Base-by-base conservation (phyloP, 768 basidiomycete species). In the Amanita rimosa region DNA sequence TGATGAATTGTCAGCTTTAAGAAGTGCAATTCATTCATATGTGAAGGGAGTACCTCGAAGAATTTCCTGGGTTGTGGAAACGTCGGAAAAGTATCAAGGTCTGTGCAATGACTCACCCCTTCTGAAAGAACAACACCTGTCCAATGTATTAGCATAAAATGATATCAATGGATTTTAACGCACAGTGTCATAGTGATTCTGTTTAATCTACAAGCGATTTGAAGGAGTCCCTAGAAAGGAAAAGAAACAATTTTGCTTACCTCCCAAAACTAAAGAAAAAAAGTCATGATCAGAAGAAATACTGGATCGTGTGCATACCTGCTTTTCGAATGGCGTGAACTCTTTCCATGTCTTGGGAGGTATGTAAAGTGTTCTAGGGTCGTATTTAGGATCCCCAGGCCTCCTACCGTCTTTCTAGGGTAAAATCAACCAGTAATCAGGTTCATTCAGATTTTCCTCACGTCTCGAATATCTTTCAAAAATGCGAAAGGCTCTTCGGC, bases 261-360 rank as follows among this genome's bases (percentile, higher is more conserved):
- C 75, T 84, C 81, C 81, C 82, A 84, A 52, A 88, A 88, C 78
- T 90, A 58, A n/a, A n/a, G 19, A 53, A 55, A 34, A 44, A 45
- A 8, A 14, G 16, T 46, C 14, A 42, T 44, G 7, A 33, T 47
- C 6, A 24, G 31, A 44, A 29, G 10, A 7, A n/a, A 24, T 43
- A 31, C 9, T 16, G 31, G 9, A n/a, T 27, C 17, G 31, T 14
- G 9, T 35, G 63, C 60, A 27, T 50, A 77, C 83, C 74, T 90
- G 92, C 57, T 82, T 92, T 67, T 99, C 96, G 60, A 99, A 99
- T 0, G 94, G 92, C 2, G 93, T 95, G 58, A 99, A 95, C 0
- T 70, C 69, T 22, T 70, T 69, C 91, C 93, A 95, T 0, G 81
- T 79, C 37, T 68, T 74, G 24, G 73, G 64, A 0, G 94, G 94